Conservation (phyloP, 2,329 filamentous ascomycete species). For the Diplodia seriata region DNA sequence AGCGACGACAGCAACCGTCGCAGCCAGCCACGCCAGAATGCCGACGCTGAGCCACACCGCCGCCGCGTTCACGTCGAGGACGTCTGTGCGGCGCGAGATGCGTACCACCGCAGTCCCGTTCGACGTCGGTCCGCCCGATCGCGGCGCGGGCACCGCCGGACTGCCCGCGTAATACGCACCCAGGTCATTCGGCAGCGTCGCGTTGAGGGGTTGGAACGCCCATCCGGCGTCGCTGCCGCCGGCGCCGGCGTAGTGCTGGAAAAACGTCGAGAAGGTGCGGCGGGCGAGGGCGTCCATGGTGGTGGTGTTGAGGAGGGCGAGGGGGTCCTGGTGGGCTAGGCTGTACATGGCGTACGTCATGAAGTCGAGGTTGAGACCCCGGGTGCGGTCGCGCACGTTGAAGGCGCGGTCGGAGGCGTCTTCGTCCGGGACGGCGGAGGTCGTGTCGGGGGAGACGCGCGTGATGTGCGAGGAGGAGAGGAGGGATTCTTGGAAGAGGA, state of each 20-base stretch:
- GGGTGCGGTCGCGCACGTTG: background rate
- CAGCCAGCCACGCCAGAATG: background rate
- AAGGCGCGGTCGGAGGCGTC: background rate
- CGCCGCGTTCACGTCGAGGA: background rate
- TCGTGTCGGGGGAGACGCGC: background rate
- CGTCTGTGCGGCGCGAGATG: too few species aligned
- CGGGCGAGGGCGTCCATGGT: background rate
- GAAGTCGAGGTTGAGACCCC: background rate
- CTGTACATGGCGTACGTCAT: background rate
- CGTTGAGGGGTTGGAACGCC: background rate
- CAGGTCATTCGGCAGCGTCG: background rate
- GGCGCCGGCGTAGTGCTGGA: background rate
- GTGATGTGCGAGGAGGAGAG: background rate
- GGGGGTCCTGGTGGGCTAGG: background rate
- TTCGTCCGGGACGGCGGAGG: background rate
- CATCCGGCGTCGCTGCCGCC: background rate
- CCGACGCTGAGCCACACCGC: background rate
- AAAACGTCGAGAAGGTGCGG: background rate
- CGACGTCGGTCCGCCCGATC: too few species aligned
- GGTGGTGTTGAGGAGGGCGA: background rate
- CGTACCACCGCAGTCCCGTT: too few species aligned
- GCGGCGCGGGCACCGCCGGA: too few species aligned
- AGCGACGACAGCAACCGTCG: background rate
- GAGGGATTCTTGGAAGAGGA: background rate
- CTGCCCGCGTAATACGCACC: too few species aligned